Base-by-base conservation (phyloP, 805 yeast genomes). In the Wilhelminamyces savonicus region DNA sequence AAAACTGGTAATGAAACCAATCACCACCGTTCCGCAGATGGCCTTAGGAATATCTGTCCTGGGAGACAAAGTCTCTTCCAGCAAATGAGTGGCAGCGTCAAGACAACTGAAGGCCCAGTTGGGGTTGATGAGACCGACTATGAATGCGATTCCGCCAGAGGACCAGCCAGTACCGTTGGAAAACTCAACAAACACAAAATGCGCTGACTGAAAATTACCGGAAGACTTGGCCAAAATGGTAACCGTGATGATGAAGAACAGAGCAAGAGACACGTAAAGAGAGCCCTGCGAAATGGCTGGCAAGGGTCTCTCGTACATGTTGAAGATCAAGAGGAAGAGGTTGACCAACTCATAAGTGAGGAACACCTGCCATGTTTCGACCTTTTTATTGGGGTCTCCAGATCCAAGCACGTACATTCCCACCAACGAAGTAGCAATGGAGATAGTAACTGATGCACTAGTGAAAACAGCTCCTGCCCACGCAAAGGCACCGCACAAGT, bases 41-140 rank as follows among this genome's bases (percentile, higher is more conserved):
- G 81, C 76, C 28, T 66, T 66, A 13, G 85, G 84, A 31, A 77
- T 74, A 37, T 71, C 66, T 28, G 69, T 61, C 43, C 71, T 71
- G 4, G 86, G 83, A 16, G 68, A 59, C 22, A 66, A 57, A 21
- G 68, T 67, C 46, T 79, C 86, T 46, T 80, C 87, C 14, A 81
- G 76, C 69, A 80, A 65, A 44, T 79, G 86, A 3, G 84, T 76
- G 3, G 84, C 83, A 34, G 77, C 73, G 46, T 79, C 87, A 28
- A 77, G 62, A 40, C 85, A 78, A 16, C 76, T 66, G 57, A 77
- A 78, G 7, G 79, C 72, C 82, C 82, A 79, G 32, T 75, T 71
- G 5, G 84, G 82, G 47, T 78, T 78, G 40, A 78, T 70, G 27
- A 78, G 53, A n/a, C 86, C 85, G n/a, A 76, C 73, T 32, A 78